These are phyloP conservation scores for Penicillium manginii DNA, from an alignment of 495 filamentous ascomycete species.

Conservation along the genomic window DNA sequence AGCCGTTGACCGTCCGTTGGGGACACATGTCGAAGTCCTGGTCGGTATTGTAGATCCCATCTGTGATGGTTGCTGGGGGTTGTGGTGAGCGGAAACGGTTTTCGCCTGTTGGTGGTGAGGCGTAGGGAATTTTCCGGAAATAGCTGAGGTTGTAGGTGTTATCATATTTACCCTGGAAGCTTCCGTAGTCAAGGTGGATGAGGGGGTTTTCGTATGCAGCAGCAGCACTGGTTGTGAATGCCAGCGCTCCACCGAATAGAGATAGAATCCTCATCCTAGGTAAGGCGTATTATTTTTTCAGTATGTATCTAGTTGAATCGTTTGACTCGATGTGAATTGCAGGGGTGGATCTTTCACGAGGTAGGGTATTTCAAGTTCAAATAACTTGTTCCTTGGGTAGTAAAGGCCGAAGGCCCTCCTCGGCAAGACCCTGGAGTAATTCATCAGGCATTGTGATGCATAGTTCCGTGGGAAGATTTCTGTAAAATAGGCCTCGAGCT, in stretches of 20 bases:
- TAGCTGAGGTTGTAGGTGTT: constrained; percentile 54
- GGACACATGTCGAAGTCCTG: constrained; percentile 61
- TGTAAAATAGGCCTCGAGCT: background rate
- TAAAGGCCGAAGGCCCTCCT: too few relatives aligned
- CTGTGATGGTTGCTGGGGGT: constrained; percentile 48
- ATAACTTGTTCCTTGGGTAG: too few relatives aligned
- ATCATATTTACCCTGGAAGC: constrained; percentile 61
- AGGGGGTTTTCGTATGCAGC: constrained; percentile 31
- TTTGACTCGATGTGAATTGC: too few relatives aligned
- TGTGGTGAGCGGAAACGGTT: constrained; percentile 62
- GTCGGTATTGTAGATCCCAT: constrained; percentile 56
- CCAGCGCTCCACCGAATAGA: constrained; percentile 3
- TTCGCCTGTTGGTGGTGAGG: constrained; percentile 56
- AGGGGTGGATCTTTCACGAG: too few relatives aligned
- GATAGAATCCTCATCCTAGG: constrained; percentile 14
- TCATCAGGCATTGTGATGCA: background rate
- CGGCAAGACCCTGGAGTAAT: too few relatives aligned
- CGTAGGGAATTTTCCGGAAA: constrained; percentile 62
- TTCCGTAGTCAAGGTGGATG: constrained; percentile 55
- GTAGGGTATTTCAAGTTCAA: too few relatives aligned
- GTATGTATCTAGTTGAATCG: too few relatives aligned
- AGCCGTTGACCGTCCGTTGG: constrained; percentile 60
- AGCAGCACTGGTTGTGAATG: constrained; percentile 10
- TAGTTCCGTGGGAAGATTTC: background rate
- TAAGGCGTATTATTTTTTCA: background rate